Percentiles rank a stretch among this genome's conserved stretches.
Evolutionary conservation across 176 grass and related monocot species (phyloP).

Genomic region (Hyparrhenia diplandra): DNA sequence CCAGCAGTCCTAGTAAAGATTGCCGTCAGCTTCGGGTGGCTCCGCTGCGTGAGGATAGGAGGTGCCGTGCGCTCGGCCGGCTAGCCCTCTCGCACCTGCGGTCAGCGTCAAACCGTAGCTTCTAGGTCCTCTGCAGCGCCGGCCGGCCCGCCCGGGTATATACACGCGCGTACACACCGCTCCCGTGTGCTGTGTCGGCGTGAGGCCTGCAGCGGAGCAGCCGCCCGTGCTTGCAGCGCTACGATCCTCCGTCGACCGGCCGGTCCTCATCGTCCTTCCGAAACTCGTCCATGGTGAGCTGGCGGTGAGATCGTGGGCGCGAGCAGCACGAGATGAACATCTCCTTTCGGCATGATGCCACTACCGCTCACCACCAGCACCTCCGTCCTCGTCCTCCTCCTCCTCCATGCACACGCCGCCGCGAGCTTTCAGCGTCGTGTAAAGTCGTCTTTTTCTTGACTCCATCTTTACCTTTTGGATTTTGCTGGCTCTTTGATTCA

Average conservation of each 20-base stretch:
- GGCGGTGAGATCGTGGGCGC: slow-evolving; percentile 25
- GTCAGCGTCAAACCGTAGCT: slow-evolving; percentile 49
- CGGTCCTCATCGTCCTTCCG: background rate
- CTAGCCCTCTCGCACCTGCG: slow-evolving; percentile 16
- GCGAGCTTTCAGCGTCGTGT: slow-evolving; percentile 72
- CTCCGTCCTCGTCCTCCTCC: slow-evolving; percentile 42
- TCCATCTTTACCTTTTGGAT: background rate
- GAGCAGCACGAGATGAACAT: slow-evolving; percentile 60
- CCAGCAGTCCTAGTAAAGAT: slow-evolving; percentile 36
- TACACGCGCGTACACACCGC: background rate
- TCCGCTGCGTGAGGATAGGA: slow-evolving; percentile 36
- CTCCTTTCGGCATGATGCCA: slow-evolving; percentile 51
- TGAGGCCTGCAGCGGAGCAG: background rate
- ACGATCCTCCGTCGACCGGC: background rate
- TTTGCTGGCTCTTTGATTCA: background rate
- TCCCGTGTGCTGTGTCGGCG: slow-evolving; percentile 8
- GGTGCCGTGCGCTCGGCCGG: slow-evolving; percentile 12
- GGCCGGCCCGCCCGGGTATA: background rate
- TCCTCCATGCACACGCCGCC: slow-evolving; percentile 69
- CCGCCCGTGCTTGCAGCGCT: background rate
- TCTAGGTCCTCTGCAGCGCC: slow-evolving; percentile 30
- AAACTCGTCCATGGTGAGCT: slow-evolving; percentile 31
- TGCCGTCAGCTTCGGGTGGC: slow-evolving; percentile 42
- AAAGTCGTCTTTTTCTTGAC: background rate
- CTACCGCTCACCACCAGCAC: background rate